Evolutionary conservation across 345 rosid species (phyloP), one percentile per base, ranked within the genome.

Genomic region (Capsella bursapastoris): DNA sequence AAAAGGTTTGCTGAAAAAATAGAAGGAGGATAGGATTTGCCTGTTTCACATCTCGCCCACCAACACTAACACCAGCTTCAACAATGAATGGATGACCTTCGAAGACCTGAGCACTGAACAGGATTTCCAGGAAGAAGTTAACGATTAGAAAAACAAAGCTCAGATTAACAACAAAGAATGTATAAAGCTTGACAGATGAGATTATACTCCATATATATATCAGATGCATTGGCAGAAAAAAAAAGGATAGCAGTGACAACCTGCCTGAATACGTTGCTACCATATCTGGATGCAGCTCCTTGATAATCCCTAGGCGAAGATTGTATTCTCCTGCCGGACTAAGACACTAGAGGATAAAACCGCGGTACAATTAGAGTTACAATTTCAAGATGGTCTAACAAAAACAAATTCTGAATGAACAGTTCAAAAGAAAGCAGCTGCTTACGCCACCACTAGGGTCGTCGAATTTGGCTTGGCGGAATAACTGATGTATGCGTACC

Each of bases 321-420:
- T 94, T 94, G 81, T 94, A 94, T 64, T 94, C 98, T 57, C 95
- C 97, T 16, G 98, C 97, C 66, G 98, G 97, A 81, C 97, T 94
- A 73, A 94, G 98, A 81, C 98, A 91, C 98, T 91, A 62, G 31
- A 70, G 18, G 50, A 68, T 27, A 57, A 74, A 56, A 60, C 27
- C 55, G 8, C 32, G 48, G 35, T 31, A 58, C 15, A 10, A 66
- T 3, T 43, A 57, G 62, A 70, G 53, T 14, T 64, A 57, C 35
- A 44, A 38, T 40, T 38, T 57, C 37, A 40, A 57, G 57, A 40
- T 57, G 49, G 28, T 57, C 32, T 41, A 57, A 34, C 55, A 77
- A 77, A 18, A 14, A 6, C 55, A 8, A 28, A 45, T 66, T 66
- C 73, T 6, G 25, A 41, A 34, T 29, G 68, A 66, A 45, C 29